Percentiles rank a stretch among this genome's conserved stretches.
phyloP scores from a whole-genome alignment of 176 grass and related monocot species.

The Rhynchospora tenuis region DNA sequence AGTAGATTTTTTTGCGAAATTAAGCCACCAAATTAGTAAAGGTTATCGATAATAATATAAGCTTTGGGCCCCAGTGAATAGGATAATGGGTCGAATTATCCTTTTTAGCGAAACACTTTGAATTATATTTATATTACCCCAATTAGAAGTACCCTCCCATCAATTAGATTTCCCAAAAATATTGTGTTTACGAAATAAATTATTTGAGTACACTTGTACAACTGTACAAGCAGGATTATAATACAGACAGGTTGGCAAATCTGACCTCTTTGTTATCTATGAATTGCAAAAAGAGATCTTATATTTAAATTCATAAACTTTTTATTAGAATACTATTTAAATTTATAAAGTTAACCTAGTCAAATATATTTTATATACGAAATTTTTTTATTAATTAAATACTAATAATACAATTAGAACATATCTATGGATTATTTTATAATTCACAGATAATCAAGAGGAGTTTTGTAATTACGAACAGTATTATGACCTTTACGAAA shows the following conservation, averaged over 20 bases:
- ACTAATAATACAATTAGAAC: neutral
- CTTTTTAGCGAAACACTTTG: neutral
- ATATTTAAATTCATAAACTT: neutral
- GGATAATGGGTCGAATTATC: neutral
- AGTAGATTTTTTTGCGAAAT: neutral
- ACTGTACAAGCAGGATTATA: neutral
- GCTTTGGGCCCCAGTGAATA: neutral
- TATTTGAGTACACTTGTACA: neutral
- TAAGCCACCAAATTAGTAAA: neutral
- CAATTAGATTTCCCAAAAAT: neutral
- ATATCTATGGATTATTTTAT: neutral
- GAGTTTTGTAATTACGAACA: neutral
- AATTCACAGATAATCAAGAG: neutral
- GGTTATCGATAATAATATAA: neutral
- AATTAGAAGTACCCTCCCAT: neutral
- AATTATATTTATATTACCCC: neutral
- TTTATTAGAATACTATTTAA: neutral
- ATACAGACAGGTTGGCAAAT: neutral
- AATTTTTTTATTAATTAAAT: neutral
- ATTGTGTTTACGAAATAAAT: neutral
- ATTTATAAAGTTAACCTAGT: neutral
- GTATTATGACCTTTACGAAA: neutral
- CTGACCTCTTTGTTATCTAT: neutral
- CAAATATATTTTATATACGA: neutral
- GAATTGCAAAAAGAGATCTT: neutral